These are phyloP conservation scores for Xanthoconium stramineum DNA, from an alignment of 768 basidiomycete species.

Conservation along the genomic window DNA sequence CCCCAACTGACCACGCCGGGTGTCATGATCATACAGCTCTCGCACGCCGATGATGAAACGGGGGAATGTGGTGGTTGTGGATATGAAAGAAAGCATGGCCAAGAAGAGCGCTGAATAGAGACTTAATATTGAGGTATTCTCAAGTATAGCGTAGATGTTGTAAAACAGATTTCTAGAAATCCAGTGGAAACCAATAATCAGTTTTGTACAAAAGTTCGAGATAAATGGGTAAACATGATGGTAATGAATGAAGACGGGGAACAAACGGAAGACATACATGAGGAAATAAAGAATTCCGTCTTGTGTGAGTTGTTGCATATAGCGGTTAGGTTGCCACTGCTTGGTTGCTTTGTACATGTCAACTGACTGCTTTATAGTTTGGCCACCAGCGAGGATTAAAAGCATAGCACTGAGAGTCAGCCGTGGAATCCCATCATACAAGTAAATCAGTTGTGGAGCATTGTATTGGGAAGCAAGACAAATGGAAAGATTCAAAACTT, in stretches of 20 bases:
- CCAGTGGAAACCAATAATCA: neutral
- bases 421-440: neutral
- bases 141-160: neutral
- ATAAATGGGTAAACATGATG: too few species aligned
- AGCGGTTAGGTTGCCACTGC: neutral
- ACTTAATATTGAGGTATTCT: too few species aligned
- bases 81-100: neutral
- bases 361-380: slow-evolving; percentile 1
- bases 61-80: neutral
- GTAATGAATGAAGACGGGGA: too few species aligned
- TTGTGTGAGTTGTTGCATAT: neutral
- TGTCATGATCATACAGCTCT: neutral
- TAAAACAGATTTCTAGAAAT: neutral
- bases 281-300: slow-evolving; percentile 11
- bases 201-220: neutral
- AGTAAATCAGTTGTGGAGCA: neutral
- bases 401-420: neutral
- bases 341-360: neutral
- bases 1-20: neutral
- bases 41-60: neutral
- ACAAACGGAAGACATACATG: slow-evolving; percentile 21
- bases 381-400: neutral
- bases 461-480: neutral
- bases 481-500: neutral
- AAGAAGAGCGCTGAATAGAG: neutral